Conservation (phyloP, 305 asterid genomes). For the Fraxinus baroniana region DNA sequence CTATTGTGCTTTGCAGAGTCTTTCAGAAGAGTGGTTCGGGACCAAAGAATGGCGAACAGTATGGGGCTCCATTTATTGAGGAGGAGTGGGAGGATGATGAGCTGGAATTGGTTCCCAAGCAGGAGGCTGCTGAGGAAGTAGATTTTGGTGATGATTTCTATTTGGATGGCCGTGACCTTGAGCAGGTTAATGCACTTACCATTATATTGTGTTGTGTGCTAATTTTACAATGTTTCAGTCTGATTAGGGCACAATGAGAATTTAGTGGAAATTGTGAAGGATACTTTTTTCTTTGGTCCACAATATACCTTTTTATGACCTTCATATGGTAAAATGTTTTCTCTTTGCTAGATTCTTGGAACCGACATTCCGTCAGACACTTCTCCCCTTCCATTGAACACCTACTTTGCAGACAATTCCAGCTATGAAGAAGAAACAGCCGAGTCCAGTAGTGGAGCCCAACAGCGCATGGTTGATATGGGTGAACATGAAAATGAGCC, state of each 20-base stretch:
- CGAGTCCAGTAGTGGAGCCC: conserved; percentile 23
- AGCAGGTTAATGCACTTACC: conserved; percentile 59
- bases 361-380: conserved; percentile 18
- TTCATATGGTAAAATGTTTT: not conserved
- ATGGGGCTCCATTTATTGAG: conserved; percentile 94
- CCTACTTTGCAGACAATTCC: conserved; percentile 22
- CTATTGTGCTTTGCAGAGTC: conserved; percentile 87
- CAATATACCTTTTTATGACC: not conserved
- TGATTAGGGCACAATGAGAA: not conserved
- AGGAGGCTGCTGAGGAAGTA: conserved; percentile 58
- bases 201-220: not conserved
- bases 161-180: conserved; percentile 71
- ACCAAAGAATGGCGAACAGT: conserved; percentile 93
- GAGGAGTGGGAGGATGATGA: conserved; percentile 94
- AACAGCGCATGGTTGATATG: not conserved
- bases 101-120: conserved; percentile 42
- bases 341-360: conserved; percentile 32
- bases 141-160: conserved; percentile 58
- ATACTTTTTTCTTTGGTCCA: not conserved
- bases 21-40: conserved; percentile 99
- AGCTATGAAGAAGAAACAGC: conserved; percentile 22
- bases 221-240: not conserved
- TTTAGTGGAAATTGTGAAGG: not conserved
- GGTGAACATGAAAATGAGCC: conserved; percentile 13
- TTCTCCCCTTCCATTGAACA: conserved; percentile 21